Percentiles rank a stretch among this genome's conserved stretches.
Evolutionary conservation across 192 early-diverging fungal genomes (phyloP).

Genomic region (Diversispora epigaea): DNA sequence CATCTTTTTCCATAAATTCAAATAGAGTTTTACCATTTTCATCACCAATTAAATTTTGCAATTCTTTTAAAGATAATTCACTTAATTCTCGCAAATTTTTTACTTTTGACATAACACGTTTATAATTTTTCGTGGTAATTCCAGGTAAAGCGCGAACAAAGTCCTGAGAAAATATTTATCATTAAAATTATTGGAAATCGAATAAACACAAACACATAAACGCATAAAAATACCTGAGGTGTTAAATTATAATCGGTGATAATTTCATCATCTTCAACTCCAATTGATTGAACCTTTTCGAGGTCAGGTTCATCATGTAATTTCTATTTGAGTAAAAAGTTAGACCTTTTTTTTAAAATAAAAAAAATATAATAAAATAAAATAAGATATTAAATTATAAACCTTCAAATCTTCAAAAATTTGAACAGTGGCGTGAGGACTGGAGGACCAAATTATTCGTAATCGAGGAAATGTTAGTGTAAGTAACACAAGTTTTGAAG

Average conservation of each 20-base stretch:
- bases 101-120: conserved; percentile 66
- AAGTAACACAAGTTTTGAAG: conserved; percentile 74
- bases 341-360: not conserved
- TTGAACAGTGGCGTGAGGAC: conserved; percentile 78
- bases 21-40: conserved; percentile 20
- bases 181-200: not conserved
- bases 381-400: conserved; percentile 25
- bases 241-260: conserved; percentile 68
- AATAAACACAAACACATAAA: not conserved
- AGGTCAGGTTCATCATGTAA: conserved; percentile 73
- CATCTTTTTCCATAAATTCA: conserved; percentile 26
- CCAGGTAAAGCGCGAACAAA: conserved; percentile 85
- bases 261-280: conserved; percentile 65
- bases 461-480: conserved; percentile 82
- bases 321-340: conserved; percentile 51
- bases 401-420: conserved; percentile 91
- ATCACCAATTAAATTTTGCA: conserved; percentile 23
- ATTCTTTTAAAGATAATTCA: conserved; percentile 11
- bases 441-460: conserved; percentile 83
- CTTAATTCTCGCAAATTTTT: conserved; percentile 61
- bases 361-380: not conserved
- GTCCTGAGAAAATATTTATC: conserved; percentile 42
- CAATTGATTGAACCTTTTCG: conserved; percentile 66
- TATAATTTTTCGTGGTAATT: conserved; percentile 79
- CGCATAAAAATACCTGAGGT: conserved; percentile 57